Evolutionary conservation across 352 stramenopile species (phyloP), one percentile per base, ranked within the genome.

Genomic region (Lagenidium giganteum): DNA sequence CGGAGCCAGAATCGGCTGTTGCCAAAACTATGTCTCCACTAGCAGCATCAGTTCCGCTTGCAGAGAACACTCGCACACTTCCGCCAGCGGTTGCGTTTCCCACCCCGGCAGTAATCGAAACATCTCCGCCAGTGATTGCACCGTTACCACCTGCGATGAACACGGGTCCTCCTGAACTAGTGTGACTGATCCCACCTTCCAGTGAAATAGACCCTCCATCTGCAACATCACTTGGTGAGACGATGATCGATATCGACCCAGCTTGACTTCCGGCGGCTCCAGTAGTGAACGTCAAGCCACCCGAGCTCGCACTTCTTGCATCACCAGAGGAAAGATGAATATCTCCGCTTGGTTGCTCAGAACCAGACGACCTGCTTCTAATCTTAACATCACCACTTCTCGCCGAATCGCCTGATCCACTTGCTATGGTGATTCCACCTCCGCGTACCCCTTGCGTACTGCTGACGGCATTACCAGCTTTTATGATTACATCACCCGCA

Each of bases 341-440:
- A 17, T 17, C 20, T 38, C 32, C 32, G n/a, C 32, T 38, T 18
- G 28, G 11, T 29, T 40, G 29, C 6, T 23, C 17, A 12, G 29
- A 21, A 12, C 49, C 49, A 28, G 55, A 49, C 3, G 41, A 4
- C 21, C 30, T 23, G 11, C 36, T 46, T 4, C 21, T 21, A 21
- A 59, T 20, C 5, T 17, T 0, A n/a, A 59, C 12, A 41, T 38
- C 40, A 8, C 51, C 51, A 41, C 51, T 59, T 5, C 30, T 21
- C 24, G 32, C 21, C 13, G 25, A 16, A 4, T 42, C 42, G 21
- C 49, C 35, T 11, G 41, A 31, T 16, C 49, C 49, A 4, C 31
- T 51, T 2, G 18, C 13, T n/a, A 57, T 3, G 3, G 18, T 7
- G 1, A n/a, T n/a, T n/a, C n/a, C n/a, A n/a, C n/a, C n/a, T n/a